Evolutionary conservation across 202 grass and related monocot genomes (phyloP).

Genomic region (Carex arenaria): DNA sequence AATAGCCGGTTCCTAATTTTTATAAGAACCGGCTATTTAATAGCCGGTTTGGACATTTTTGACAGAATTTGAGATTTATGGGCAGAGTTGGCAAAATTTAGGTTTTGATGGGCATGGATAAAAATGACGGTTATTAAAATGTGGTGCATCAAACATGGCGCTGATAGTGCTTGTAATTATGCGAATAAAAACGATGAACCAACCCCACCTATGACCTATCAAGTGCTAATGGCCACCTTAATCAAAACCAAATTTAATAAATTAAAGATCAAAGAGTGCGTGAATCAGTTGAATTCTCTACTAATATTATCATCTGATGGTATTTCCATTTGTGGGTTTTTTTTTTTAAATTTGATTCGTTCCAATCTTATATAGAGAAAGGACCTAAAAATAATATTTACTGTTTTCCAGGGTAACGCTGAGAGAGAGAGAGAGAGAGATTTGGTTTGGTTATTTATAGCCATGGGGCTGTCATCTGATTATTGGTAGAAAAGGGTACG

Average conservation of each 20-base stretch:
- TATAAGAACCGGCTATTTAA: too few species aligned
- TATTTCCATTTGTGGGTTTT: neutral
- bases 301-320: neutral
- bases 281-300: neutral
- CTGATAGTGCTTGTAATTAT: slow-evolving; percentile 13
- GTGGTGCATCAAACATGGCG: neutral
- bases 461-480: neutral
- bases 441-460: slow-evolving; percentile 13
- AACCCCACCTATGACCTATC: neutral
- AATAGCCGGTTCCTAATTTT: too few species aligned
- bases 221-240: slow-evolving; percentile 6
- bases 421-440: neutral
- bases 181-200: neutral
- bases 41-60: too few species aligned
- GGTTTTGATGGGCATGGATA: too few species aligned
- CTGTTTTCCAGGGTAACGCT: neutral
- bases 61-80: too few species aligned
- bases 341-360: neutral
- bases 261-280: neutral
- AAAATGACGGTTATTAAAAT: slow-evolving; percentile 9
- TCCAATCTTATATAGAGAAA: slow-evolving; percentile 10
- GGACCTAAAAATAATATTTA: neutral
- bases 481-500: slow-evolving; percentile 12
- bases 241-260: neutral
- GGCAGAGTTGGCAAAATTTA: too few species aligned